A percentile compares a stretch with the other conserved stretches of the same genome.
Evolutionary conservation across 2,329 filamentous ascomycete species (phyloP).

Genomic region (Penicillium sp.): DNA sequence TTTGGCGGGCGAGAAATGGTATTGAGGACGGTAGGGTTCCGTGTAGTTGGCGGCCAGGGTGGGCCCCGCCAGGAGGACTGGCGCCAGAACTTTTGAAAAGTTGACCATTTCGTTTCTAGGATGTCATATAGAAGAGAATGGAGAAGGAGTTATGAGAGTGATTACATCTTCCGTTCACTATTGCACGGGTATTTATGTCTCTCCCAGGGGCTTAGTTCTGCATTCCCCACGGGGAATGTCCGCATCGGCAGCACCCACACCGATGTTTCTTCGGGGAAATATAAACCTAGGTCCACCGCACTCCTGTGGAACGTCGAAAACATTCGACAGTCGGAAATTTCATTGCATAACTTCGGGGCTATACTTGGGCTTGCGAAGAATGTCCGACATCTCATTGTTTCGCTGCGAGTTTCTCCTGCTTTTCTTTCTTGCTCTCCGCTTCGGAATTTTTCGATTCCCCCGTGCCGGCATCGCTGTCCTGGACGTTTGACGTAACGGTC

Average conservation of each 20-base stretch:
- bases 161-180: background rate
- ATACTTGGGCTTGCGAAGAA: constrained; percentile 1
- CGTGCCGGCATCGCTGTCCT: constrained; percentile 2
- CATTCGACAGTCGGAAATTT: constrained; percentile 1
- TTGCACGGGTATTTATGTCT: constrained; percentile 3
- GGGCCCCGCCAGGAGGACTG: constrained; percentile 7
- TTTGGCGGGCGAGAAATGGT: constrained; percentile 8
- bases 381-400: background rate
- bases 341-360: constrained; percentile 6
- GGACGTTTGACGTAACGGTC: constrained; percentile 16
- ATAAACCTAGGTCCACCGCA: background rate
- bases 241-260: background rate
- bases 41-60: constrained; percentile 5
- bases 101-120: background rate
- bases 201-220: background rate
- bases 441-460: background rate
- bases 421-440: constrained; percentile 1
- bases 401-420: constrained; percentile 2
- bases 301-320: background rate
- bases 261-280: constrained; percentile 16
- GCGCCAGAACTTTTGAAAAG: background rate
- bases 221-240: constrained; percentile 13
- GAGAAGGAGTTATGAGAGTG: background rate
- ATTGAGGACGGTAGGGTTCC: constrained; percentile 10
- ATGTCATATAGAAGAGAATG: background rate